Percentiles rank a stretch among this genome's conserved stretches.
Conservation (phyloP, 2,329 filamentous ascomycete genomes). For the Claviceps citrina region DNA sequence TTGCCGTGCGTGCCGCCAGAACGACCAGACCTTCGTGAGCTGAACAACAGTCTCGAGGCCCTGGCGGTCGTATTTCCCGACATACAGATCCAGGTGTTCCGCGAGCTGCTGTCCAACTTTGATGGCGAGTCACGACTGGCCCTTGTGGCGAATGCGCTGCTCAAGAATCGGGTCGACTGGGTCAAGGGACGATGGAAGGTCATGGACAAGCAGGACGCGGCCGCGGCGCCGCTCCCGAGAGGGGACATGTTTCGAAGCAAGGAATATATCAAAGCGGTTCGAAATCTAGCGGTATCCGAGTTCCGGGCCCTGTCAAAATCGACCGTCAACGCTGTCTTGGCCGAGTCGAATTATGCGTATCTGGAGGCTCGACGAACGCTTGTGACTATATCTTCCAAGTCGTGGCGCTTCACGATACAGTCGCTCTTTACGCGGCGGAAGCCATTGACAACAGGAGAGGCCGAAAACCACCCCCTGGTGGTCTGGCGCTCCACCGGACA, state of each 20-base stretch:
- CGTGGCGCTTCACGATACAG: slow-evolving; percentile 62
- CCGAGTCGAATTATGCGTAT: slow-evolving; percentile 69
- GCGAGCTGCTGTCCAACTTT: slow-evolving; percentile 63
- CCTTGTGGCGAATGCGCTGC: slow-evolving; percentile 59
- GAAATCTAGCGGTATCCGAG: slow-evolving; percentile 53
- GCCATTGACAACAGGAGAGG: slow-evolving; percentile 33
- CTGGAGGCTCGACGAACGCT: slow-evolving; percentile 55
- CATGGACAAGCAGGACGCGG: slow-evolving; percentile 20
- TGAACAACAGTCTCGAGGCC: slow-evolving; percentile 54
- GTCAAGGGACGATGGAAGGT: slow-evolving; percentile 52
- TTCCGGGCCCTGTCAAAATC: slow-evolving; percentile 61
- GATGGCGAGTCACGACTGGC: slow-evolving; percentile 63
- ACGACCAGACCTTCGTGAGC: slow-evolving; percentile 46
- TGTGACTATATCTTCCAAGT: slow-evolving; percentile 51
- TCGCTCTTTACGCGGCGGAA: slow-evolving; percentile 55
- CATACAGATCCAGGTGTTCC: slow-evolving; percentile 67
- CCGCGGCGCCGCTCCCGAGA: slow-evolving; percentile 29
- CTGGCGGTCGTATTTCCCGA: slow-evolving; percentile 63
- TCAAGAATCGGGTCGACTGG: slow-evolving; percentile 56
- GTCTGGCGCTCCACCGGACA: slow-evolving; percentile 42
- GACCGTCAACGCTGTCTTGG: slow-evolving; percentile 62
- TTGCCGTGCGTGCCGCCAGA: slow-evolving; percentile 33
- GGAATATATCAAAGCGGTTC: slow-evolving; percentile 54
- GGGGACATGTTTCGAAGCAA: slow-evolving; percentile 53
- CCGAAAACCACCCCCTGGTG: slow-evolving; percentile 47